These are phyloP conservation scores for Kregervanrija pseudodelftensis DNA, from an alignment of 805 yeast species.

Conservation along the genomic window DNA sequence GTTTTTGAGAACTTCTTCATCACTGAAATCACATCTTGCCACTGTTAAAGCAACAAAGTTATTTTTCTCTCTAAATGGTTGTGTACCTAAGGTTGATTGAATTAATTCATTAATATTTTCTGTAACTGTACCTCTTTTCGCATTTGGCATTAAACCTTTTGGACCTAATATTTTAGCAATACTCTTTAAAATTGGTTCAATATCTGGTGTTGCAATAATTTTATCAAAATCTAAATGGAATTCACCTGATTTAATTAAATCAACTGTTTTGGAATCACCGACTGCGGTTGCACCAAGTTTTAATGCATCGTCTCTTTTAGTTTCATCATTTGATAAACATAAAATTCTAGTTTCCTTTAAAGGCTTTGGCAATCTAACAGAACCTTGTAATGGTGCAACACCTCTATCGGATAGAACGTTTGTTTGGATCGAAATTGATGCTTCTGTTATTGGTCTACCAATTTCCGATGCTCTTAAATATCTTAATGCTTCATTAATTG, in stretches of 20 bases:
- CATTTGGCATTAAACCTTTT: conserved; percentile 79
- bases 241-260: conserved; percentile 47
- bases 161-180: conserved; percentile 85
- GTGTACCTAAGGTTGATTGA: conserved; percentile 51
- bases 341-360: conserved; percentile 57
- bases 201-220: conserved; percentile 81
- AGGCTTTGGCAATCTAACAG: conserved; percentile 65
- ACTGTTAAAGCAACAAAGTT: conserved; percentile 57
- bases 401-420: conserved; percentile 69
- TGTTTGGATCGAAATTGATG: conserved; percentile 62
- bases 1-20: conserved; percentile 66
- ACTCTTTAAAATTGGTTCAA: conserved; percentile 51
- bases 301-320: conserved; percentile 44
- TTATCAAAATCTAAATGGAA: conserved; percentile 57
- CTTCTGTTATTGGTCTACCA: conserved; percentile 67
- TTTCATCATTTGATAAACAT: conserved; percentile 58
- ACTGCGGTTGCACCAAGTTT: conserved; percentile 55
- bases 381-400: conserved; percentile 65
- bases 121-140: conserved; percentile 79
- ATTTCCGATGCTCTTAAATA: conserved; percentile 86
- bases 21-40: conserved; percentile 73
- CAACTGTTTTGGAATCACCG: conserved; percentile 70
- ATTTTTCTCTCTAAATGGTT: conserved; percentile 71
- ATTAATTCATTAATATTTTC: conserved; percentile 54
- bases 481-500: conserved; percentile 63